Base-by-base conservation (phyloP, 257 asterid species). In the Solanum lycopersicoides region DNA sequence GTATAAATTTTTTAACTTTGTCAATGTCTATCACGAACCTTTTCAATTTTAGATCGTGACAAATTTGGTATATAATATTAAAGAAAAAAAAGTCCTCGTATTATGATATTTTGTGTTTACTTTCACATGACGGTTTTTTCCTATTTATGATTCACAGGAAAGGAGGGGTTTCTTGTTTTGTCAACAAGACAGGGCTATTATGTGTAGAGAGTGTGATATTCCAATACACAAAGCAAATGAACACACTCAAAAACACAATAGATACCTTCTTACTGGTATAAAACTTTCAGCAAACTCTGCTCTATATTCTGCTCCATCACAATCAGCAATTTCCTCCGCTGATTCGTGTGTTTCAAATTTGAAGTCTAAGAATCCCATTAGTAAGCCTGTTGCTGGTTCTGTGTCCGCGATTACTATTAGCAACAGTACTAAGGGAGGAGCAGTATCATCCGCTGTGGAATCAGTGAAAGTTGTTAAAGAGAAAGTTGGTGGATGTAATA, bases 111-210 rank as follows among this genome's bases (percentile, higher is more conserved):
- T 82, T 42, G 7, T 18, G 20, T 45, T 84, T 82, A 30, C 30
- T 80, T 72, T 80, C 1, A 30, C 45, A 50, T 47, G 45, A 30
- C 13, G 30, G 6, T 32, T 50, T 50, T 20, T 28, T 1, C 18
- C 2, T 47, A 18, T 14, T 14, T 82, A 32, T 76, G 10, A 7
- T n/a, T 12, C 18, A 50, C 28, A 95, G 98, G 96, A 94, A 88
- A 93, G 88, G 63, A 92, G 89, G 89, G 98, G 92, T 6, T 91
- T 94, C 89, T 86, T 95, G 89, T 94, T 95, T 83, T 95, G 98
- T 87, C 95, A 92, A 88, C 92, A 94, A 87, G 98, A 95, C 79
- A 89, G 98, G 37, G 96, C 98, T 66, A 92, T 95, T 76, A 83
- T 95, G n/a, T 95, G 98, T 89, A 87, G 89, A 77, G 95, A 92